Evolutionary conservation across 164 flowering plant species (phyloP), one percentile per base, ranked within the genome.

Genomic region (Houttuynia cordata): DNA sequence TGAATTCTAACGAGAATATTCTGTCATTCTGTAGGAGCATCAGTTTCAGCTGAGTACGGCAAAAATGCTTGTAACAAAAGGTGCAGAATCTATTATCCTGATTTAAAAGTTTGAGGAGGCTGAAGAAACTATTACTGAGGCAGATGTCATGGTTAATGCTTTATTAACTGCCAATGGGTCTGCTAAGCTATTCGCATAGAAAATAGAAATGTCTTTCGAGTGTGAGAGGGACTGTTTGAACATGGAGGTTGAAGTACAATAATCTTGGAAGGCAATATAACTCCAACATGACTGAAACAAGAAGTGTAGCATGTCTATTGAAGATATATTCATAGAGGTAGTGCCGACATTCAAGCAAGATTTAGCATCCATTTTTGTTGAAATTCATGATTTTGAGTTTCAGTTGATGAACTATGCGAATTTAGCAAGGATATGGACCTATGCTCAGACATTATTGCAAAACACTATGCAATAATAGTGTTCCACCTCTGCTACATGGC

Each of bases 401-500:
- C 71, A 74, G 63, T 23, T 88, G 66, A 58, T 74, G 12, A 64
- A 74, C 41, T 78, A 83, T 3, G 70, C 69, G 18, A 76, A 72
- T 64, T 67, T 75, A 39, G 72, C 76, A 55, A 71, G 73, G 64
- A 76, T 84, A 64, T 80, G 80, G 90, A 90, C 22, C 65, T 83
- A 45, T 93, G 92, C 91, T 83, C 92, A 17, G 93, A 90, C 67
- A 83, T 88, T 51, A 74, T 93, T 64, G 72, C 67, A 24, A 90
- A 86, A 74, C 97, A 88, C 63, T 85, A 87, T 76, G 89, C 89
- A 51, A 56, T 90, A 37, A 86, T 96, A 45, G 88, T 85, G 40
- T 64, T 93, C 54, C 95, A 88, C 73, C 83, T 86, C 12, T 93
- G 99, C 69, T 95, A 93, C 73, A 81, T 83, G 76, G 97, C 96